phyloP scores from a whole-genome alignment of 148 eudicot genomes.

The Suaeda aralocaspica region DNA sequence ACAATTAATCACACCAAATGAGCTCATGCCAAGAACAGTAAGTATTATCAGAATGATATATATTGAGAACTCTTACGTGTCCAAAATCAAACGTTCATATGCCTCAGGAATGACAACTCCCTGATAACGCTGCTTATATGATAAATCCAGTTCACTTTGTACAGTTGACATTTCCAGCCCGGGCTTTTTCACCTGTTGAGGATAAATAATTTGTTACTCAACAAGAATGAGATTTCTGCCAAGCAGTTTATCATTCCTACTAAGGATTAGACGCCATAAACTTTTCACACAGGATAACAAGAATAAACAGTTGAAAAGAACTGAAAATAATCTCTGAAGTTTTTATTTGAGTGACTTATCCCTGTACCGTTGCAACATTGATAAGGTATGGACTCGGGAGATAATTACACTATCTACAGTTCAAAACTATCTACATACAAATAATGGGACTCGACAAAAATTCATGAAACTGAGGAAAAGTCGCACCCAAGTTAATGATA shows the following conservation, averaged over 20 bases:
- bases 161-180: constrained; percentile 76
- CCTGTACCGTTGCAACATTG: no score
- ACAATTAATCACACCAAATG: not conserved
- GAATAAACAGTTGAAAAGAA: no score
- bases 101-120: constrained; percentile 76
- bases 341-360: no score
- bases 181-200: constrained; percentile 74
- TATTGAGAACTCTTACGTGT: constrained; percentile 50
- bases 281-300: no score
- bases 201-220: constrained; percentile 5
- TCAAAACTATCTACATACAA: no score
- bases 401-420: no score
- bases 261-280: not conserved
- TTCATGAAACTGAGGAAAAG: no score
- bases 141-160: constrained; percentile 84
- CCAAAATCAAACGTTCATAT: constrained; percentile 84
- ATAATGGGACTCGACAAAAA: no score
- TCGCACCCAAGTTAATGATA: no score
- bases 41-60: not conserved
- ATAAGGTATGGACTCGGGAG: no score
- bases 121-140: constrained; percentile 79
- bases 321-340: no score
- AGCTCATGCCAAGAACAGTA: not conserved
- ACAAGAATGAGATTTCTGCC: not conserved
- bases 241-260: not conserved